Conservation (phyloP, 108 stramenopile genomes). For the Stephanodiscus triporus region DNA sequence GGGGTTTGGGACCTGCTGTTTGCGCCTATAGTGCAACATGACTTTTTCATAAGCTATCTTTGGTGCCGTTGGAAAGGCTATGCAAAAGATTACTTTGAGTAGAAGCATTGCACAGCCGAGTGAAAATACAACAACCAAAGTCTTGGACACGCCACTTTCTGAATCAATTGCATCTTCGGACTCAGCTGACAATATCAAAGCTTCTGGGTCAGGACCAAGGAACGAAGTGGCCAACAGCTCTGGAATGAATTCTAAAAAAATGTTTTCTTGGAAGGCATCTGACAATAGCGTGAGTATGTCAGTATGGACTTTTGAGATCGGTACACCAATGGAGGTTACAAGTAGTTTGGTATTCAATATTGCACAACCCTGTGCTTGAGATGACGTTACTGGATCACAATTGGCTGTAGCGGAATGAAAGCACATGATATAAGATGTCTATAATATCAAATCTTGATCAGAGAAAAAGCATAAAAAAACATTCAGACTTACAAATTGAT, state of each 20-base stretch:
- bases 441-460: neutral
- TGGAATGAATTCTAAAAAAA: conserved; percentile 32
- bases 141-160: conserved; percentile 1
- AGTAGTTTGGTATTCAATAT: conserved; percentile 39
- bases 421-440: neutral
- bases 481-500: conserved; percentile 32
- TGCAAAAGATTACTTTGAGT: neutral
- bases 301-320: conserved; percentile 19
- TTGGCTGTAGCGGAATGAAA: conserved; percentile 22
- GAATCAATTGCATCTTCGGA: no score
- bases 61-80: neutral
- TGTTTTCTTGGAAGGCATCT: conserved; percentile 34
- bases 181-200: neutral
- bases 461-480: neutral
- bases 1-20: neutral
- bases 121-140: neutral
- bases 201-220: conserved; percentile 41
- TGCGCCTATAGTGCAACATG: neutral
- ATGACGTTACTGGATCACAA: conserved; percentile 28
- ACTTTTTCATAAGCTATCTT: conserved; percentile 5
- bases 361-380: conserved; percentile 37
- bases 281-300: conserved; percentile 29
- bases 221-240: conserved; percentile 32
- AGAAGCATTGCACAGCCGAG: neutral
- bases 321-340: conserved; percentile 25